A percentile compares a stretch with the other conserved stretches of the same genome.
Conservation (phyloP, 2,329 filamentous ascomycete genomes). For the Arthrobotrys pseudoclavata region DNA sequence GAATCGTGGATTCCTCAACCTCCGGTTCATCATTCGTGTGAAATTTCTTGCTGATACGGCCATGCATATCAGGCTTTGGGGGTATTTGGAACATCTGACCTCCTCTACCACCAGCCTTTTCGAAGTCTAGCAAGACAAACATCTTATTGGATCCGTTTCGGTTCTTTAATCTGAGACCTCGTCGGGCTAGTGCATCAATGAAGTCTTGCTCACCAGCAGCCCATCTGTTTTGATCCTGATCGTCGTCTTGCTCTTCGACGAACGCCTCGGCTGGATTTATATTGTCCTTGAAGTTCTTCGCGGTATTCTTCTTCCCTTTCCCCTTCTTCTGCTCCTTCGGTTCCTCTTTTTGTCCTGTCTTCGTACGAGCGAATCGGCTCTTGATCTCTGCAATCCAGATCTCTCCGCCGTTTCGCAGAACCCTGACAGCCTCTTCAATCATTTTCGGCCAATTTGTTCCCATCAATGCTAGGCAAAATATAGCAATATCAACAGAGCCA, state of each 20-base stretch:
- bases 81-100: slow-evolving; percentile 59
- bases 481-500: slow-evolving; percentile 83
- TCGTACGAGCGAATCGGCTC: slow-evolving; percentile 78
- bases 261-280: slow-evolving; percentile 71
- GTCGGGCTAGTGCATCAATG: slow-evolving; percentile 81
- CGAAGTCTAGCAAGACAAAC: slow-evolving; percentile 97
- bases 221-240: slow-evolving; percentile 75
- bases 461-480: slow-evolving; percentile 98
- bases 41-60: slow-evolving; percentile 71
- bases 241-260: slow-evolving; percentile 78
- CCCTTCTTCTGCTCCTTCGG: slow-evolving; percentile 64
- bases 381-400: slow-evolving; percentile 99
- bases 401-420: slow-evolving; percentile 93
- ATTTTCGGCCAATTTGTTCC: slow-evolving; percentile 99
- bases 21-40: slow-evolving; percentile 72
- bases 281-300: slow-evolving; percentile 68
- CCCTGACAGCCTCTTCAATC: slow-evolving; percentile 92
- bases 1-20: slow-evolving; percentile 72
- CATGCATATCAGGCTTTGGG: slow-evolving; percentile 60
- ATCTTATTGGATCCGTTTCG: slow-evolving; percentile 91
- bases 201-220: slow-evolving; percentile 86
- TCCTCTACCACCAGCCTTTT: slow-evolving; percentile 77
- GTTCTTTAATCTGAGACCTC: slow-evolving; percentile 86
- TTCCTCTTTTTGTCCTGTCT: slow-evolving; percentile 71
- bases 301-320: slow-evolving; percentile 69